These are phyloP conservation scores for Pleurotus giganteus DNA, from an alignment of 768 basidiomycete genomes.

Conservation along the genomic window DNA sequence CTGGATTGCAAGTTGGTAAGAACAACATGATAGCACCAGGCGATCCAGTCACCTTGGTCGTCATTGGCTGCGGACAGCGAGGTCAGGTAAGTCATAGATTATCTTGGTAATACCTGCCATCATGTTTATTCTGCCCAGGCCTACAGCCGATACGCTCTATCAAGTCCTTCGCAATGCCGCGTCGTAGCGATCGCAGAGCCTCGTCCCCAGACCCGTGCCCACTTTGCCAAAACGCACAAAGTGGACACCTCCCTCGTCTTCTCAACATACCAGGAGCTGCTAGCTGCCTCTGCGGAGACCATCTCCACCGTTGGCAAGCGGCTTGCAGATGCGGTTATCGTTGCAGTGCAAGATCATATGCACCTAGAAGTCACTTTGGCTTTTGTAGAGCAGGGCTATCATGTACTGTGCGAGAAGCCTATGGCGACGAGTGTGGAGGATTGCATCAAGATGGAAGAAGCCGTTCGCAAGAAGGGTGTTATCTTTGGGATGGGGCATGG, in stretches of 20 bases:
- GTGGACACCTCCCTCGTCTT: constrained; percentile 74
- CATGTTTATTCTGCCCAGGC: constrained; percentile 31
- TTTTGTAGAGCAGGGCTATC: constrained; percentile 80
- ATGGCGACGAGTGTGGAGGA: constrained; percentile 78
- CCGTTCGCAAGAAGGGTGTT: constrained; percentile 62
- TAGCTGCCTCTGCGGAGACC: constrained; percentile 63
- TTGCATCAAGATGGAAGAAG: constrained; percentile 72
- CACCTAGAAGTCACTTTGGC: constrained; percentile 73
- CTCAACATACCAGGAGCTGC: constrained; percentile 66
- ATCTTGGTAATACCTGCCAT: neutral
- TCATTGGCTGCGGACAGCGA: constrained; percentile 83
- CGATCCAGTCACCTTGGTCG: constrained; percentile 63
- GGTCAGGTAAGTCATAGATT: constrained; percentile 51
- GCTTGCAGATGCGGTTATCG: constrained; percentile 78
- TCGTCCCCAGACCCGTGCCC: constrained; percentile 57
- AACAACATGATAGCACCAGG: constrained; percentile 12
- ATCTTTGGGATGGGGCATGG: constrained; percentile 91
- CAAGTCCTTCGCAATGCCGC: constrained; percentile 61
- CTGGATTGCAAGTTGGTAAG: neutral
- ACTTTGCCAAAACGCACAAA: constrained; percentile 54
- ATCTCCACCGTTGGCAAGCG: constrained; percentile 62
- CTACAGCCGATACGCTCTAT: constrained; percentile 64
- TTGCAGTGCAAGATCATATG: constrained; percentile 80
- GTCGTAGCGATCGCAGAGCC: constrained; percentile 88
- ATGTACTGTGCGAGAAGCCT: constrained; percentile 91